A percentile compares a stretch with the other conserved stretches of the same genome.
Evolutionary conservation across 2,329 filamentous ascomycete genomes (phyloP).

Genomic region (Ceratocystis variospora): DNA sequence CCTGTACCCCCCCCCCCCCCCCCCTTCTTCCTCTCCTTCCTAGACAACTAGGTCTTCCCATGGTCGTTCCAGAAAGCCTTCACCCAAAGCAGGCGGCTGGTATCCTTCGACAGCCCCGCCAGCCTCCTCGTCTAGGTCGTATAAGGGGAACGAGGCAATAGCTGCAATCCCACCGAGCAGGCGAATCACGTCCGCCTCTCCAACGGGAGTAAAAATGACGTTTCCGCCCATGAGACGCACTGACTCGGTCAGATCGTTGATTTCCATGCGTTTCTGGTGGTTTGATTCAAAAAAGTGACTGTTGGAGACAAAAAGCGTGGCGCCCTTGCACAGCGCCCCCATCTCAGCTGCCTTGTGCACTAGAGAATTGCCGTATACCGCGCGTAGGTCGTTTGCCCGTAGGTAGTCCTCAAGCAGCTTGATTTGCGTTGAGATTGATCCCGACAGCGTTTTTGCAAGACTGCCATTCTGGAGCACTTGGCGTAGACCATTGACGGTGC

Average conservation of each 20-base stretch:
- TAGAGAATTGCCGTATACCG: constrained; percentile 77
- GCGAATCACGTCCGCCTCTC: constrained; percentile 76
- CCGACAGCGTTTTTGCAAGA: constrained; percentile 32
- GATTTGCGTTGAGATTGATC: not conserved
- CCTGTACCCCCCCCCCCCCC: too few species aligned
- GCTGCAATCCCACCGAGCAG: constrained; percentile 78
- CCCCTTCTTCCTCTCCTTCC: not conserved
- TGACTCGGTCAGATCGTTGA: constrained; percentile 73
- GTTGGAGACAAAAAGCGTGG: constrained; percentile 75
- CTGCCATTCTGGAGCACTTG: constrained; percentile 74
- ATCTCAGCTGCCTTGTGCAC: constrained; percentile 72
- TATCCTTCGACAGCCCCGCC: constrained; percentile 27
- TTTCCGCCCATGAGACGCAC: constrained; percentile 74
- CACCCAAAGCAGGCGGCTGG: not conserved
- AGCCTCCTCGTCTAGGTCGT: constrained; percentile 56
- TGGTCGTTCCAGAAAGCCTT: constrained; percentile 17
- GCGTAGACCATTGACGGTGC: constrained; percentile 73
- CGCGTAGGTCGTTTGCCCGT: constrained; percentile 70
- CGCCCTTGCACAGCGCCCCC: constrained; percentile 76
- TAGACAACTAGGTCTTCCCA: constrained; percentile 18
- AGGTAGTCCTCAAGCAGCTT: constrained; percentile 54
- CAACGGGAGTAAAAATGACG: constrained; percentile 38
- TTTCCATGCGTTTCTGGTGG: constrained; percentile 59
- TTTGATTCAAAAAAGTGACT: constrained; percentile 74
- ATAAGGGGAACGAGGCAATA: constrained; percentile 76